Conservation (phyloP, 2,329 filamentous ascomycete genomes). For the Fusarium palustre region DNA sequence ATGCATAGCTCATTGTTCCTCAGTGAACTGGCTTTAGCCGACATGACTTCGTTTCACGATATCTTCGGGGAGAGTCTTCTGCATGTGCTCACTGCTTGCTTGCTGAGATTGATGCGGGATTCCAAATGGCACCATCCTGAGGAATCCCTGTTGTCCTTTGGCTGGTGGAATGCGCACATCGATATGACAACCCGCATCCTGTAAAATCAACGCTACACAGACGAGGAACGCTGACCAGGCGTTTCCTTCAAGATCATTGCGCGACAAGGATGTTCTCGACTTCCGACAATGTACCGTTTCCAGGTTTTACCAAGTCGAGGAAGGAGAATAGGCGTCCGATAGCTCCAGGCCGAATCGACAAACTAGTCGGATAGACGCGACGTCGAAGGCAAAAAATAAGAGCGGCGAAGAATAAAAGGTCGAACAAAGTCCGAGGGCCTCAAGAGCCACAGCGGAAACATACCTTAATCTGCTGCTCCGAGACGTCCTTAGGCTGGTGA, state of each 20-base stretch:
- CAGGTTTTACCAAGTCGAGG: conserved; percentile 46
- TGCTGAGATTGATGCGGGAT: conserved; percentile 50
- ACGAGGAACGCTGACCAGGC: conserved; percentile 65
- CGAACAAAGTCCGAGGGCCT: conserved; percentile 77
- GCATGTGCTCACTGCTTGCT: conserved; percentile 65
- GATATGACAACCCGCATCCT: conserved; percentile 43
- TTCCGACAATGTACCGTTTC: conserved; percentile 57
- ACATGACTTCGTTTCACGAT: conserved; percentile 9
- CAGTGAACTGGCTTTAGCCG: conserved; percentile 6
- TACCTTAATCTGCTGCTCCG: conserved; percentile 99
- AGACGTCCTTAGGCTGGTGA: conserved; percentile 89
- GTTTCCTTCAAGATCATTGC: conserved; percentile 56
- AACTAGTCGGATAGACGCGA: conserved; percentile 39
- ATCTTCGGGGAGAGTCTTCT: conserved; percentile 33
- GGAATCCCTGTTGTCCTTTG: conserved; percentile 41
- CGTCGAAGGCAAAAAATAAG: conserved; percentile 51
- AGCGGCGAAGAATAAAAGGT: conserved; percentile 61
- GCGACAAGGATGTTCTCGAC: conserved; percentile 70
- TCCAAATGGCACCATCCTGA: conserved; percentile 46
- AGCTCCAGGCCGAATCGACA: conserved; percentile 43
- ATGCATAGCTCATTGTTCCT: conserved; percentile 9
- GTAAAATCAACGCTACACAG: conserved; percentile 44
- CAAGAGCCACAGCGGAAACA: conserved; percentile 88
- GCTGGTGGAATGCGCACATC: conserved; percentile 40
- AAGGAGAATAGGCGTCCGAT: conserved; percentile 51